Conservation (phyloP, 352 stramenopile species). For the Globisporangium acanthophoron region DNA sequence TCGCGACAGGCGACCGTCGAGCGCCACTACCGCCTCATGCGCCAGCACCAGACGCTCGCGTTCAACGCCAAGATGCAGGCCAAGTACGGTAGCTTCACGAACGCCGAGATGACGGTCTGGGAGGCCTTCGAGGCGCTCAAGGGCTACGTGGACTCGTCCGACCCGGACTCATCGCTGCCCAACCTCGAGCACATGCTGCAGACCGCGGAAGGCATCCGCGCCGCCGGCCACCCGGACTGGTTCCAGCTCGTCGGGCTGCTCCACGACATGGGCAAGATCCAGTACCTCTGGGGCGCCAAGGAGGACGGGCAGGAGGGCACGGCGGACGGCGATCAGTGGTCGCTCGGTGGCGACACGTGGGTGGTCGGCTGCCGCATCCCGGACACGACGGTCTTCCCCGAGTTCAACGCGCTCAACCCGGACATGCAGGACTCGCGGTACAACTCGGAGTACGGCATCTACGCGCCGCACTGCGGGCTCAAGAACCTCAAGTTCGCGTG, state of each 20-base stretch:
- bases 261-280: slow-evolving; percentile 95
- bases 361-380: slow-evolving; percentile 89
- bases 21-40: slow-evolving; percentile 79
- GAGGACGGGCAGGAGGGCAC: slow-evolving; percentile 88
- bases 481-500: slow-evolving; percentile 89
- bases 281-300: slow-evolving; percentile 87
- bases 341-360: slow-evolving; percentile 91
- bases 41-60: slow-evolving; percentile 59
- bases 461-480: slow-evolving; percentile 85
- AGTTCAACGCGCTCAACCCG: slow-evolving; percentile 88
- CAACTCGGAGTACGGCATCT: slow-evolving; percentile 87
- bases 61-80: slow-evolving; percentile 68
- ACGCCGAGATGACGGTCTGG: slow-evolving; percentile 88
- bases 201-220: slow-evolving; percentile 90
- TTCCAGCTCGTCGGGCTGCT: slow-evolving; percentile 89
- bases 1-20: slow-evolving; percentile 57
- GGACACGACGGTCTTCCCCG: slow-evolving; percentile 84
- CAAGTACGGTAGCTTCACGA: slow-evolving; percentile 66
- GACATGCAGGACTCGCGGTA: slow-evolving; percentile 84
- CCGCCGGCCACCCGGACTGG: slow-evolving; percentile 88
- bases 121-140: slow-evolving; percentile 88
- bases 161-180: slow-evolving; percentile 87
- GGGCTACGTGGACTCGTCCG: slow-evolving; percentile 91
- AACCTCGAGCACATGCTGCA: slow-evolving; percentile 94
- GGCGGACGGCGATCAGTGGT: slow-evolving; percentile 87